Base-by-base conservation (phyloP, 208 protist species). In the Crithidia acanthocephali region DNA sequence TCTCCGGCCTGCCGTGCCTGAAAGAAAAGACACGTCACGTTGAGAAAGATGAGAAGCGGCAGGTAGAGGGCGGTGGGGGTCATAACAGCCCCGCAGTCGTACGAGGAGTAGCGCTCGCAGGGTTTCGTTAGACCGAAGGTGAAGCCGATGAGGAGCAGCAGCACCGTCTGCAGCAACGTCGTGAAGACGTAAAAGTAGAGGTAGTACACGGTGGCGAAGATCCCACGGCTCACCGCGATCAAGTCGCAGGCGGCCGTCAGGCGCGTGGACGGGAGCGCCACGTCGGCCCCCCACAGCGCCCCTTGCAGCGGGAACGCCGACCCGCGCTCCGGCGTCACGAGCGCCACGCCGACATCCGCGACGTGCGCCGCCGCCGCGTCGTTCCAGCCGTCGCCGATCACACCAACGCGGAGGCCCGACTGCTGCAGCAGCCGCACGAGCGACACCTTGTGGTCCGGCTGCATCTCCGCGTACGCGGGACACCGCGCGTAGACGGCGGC, bases 371-470 rank as follows among this genome's bases (percentile, higher is more conserved):
- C 95, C 51, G 95, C 95, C 10, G 94, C 88, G 78, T 99, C 98
- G 84, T 98, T 99, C 0, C 98, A 83, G 58, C 98, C 98, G 86
- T 99, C 98, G 53, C 98, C 98, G 40, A 97, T 93, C 93, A 99
- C 97, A 51, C 87, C 97, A 6, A 94, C 86, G 10, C 86, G 85
- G 67, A 92, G 85, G 23, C 87, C 86, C 6, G 62, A 58, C 48
- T 92, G 76, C 57, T 97, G 91, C 42, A 97, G 80, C 11, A 83
- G 61, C 40, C 94, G 78, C 11, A 99, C 93, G 48, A 98, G 37
- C 4, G 74, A 11, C 35, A 62, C 50, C 56, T 83, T 83, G 48
- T 75, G 42, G 44, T 73, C 47, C 40, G 97, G 95, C 61, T 89
- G 90, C 45, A 98, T 95, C 61, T 98, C 82, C 16, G 93, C 93